A percentile compares a stretch with the other conserved stretches of the same genome.
Conservation (phyloP, 768 basidiomycete genomes). For the Suillus subluteus region DNA sequence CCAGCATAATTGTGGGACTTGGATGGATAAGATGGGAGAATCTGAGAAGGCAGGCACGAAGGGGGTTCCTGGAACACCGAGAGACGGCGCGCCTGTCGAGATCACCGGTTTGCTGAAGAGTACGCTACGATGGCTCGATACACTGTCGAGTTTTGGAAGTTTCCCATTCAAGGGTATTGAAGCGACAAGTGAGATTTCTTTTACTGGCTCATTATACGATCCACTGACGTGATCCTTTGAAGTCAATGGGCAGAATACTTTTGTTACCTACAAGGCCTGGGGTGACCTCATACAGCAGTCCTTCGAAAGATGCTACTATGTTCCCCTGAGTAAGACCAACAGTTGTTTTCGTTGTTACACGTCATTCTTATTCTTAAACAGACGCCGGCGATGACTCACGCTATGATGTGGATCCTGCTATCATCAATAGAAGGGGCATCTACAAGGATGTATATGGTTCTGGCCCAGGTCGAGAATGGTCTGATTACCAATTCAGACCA, state of each 20-base stretch:
- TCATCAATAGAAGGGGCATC: constrained; percentile 90
- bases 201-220: constrained; percentile 9
- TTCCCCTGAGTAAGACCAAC: constrained; percentile 67
- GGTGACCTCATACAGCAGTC: constrained; percentile 77
- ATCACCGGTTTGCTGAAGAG: constrained; percentile 94
- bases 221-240: constrained; percentile 14
- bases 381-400: constrained; percentile 72
- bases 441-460: constrained; percentile 99
- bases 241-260: constrained; percentile 71
- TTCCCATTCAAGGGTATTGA: constrained; percentile 94
- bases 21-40: constrained; percentile 99
- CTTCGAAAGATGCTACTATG: constrained; percentile 91
- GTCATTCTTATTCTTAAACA: constrained; percentile 29
- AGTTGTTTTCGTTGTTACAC: neutral
- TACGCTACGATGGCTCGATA: constrained; percentile 86
- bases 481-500: constrained; percentile 92
- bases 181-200: constrained; percentile 63
- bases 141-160: constrained; percentile 60
- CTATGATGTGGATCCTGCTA: constrained; percentile 67
- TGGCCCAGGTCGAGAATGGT: constrained; percentile 86
- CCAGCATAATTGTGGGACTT: constrained; percentile 85
- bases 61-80: constrained; percentile 93
- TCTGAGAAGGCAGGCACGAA: constrained; percentile 90
- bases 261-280: constrained; percentile 93
- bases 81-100: constrained; percentile 95